These are phyloP conservation scores for Handroanthus guayacan DNA, from an alignment of 257 asterid species.

Conservation along the genomic window DNA sequence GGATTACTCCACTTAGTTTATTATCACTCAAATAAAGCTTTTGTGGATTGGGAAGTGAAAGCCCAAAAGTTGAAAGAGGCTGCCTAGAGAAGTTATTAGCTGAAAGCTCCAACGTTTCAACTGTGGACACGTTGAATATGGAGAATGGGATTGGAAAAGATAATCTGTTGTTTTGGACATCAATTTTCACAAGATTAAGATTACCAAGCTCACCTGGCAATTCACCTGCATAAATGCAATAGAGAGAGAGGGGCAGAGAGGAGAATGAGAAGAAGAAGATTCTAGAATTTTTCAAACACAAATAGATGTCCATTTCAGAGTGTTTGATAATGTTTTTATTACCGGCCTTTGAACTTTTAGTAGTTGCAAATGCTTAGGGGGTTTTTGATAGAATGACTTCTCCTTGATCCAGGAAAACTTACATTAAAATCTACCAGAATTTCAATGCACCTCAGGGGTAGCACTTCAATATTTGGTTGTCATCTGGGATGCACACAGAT, in stretches of 20 bases:
- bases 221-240: slow-evolving; percentile 39
- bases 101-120: slow-evolving; percentile 25
- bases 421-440: too few species aligned
- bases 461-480: too few species aligned
- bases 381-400: too few species aligned
- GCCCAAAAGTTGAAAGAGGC: slow-evolving; percentile 49
- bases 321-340: too few species aligned
- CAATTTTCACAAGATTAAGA: slow-evolving; percentile 37
- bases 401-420: too few species aligned
- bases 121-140: slow-evolving; percentile 52
- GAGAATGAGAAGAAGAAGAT: not conserved
- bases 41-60: slow-evolving; percentile 42
- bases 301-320: too few species aligned
- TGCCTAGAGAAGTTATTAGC: slow-evolving; percentile 45
- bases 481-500: too few species aligned
- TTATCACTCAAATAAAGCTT: slow-evolving; percentile 38
- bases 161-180: slow-evolving; percentile 28
- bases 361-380: too few species aligned
- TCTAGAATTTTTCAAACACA: not conserved
- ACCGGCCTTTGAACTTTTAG: too few species aligned
- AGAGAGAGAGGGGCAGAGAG: too few species aligned
- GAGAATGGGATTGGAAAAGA: slow-evolving; percentile 40
- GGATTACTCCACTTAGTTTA: slow-evolving; percentile 52
- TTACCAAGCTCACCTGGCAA: slow-evolving; percentile 54
- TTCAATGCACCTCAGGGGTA: too few species aligned